Base-by-base conservation (phyloP, 2,329 filamentous ascomycete genomes). In the Sclerotiophoma versabilis region DNA sequence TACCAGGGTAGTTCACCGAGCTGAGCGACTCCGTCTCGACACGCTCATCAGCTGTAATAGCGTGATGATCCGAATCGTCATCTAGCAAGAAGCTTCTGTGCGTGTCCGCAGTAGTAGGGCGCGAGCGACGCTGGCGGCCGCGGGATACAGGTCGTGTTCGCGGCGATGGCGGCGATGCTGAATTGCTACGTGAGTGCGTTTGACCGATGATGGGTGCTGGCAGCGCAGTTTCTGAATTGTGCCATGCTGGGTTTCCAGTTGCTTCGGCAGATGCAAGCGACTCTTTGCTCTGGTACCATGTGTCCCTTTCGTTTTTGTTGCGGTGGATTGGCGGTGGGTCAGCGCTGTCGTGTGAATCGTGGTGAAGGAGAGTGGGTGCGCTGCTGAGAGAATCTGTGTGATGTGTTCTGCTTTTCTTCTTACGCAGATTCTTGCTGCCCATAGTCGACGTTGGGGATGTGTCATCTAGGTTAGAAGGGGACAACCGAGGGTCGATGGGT, bases 401-500 rank as follows among this genome's bases (percentile, higher is more conserved):
- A 32, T 59, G 17, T 32, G 36, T 46, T 10, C 49, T 30, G 20
- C 55, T 59, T 22, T 46, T 43, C 22, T 52, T 46, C 10, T 54
- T 62, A 7, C 44, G 54, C 2, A 50, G 20, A 25, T 57, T 63
- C 6, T 27, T 39, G 44, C 59, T 2, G 43, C 29, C 29, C 41
- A 33, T 41, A 5, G 46, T 46, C 1, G 41, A 57, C 27, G 44
- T 53, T 15, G 54, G 54, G 3, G 49, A 54, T 12, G 36, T 27
- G 5, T 48, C 38, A 4, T 44, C 25, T 1, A 41, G 34, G 27
- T 14, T 41, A 4, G 39, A 33, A 12, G 17, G 32, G 14, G 34
- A 43, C 4, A 56, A 37, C 4, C 42, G 52, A 1, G 57, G 57
- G 29, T 65, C 60, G 6, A 59, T 45, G 10, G 49, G 55, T 4